These are phyloP conservation scores for Rhodomyrtus psidioides DNA, from an alignment of 441 rosid genomes.

Conservation along the genomic window DNA sequence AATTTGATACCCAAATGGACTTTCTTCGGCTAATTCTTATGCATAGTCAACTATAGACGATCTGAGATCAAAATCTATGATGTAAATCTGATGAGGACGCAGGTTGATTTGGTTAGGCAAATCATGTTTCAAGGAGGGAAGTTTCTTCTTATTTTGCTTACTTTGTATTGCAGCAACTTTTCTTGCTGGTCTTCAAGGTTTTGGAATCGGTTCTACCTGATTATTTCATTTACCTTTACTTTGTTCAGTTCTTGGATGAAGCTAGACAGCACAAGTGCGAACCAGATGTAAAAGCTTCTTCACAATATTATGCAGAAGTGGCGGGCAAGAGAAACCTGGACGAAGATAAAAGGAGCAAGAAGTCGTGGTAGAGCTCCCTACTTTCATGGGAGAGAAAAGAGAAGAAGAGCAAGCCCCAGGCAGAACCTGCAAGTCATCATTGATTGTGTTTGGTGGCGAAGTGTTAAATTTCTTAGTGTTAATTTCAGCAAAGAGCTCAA, in stretches of 20 bases:
- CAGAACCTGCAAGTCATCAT: conserved; percentile 7
- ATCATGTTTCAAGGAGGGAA: not conserved
- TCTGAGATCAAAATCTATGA: not conserved
- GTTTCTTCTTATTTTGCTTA: not conserved
- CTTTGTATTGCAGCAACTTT: not conserved
- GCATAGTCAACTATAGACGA: not conserved
- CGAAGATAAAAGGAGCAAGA: conserved; percentile 27
- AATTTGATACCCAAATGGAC: conserved; percentile 36
- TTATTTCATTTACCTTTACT: not conserved
- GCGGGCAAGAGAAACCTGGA: conserved; percentile 1
- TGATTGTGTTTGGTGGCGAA: no score
- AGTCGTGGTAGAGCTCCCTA: conserved; percentile 37
- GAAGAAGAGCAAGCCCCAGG: conserved; percentile 20
- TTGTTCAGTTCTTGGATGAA: conserved; percentile 45
- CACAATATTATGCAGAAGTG: conserved; percentile 7
- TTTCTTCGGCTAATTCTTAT: conserved; percentile 30
- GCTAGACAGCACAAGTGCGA: conserved; percentile 36
- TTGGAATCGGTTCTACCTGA: not conserved
- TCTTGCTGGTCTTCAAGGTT: not conserved
- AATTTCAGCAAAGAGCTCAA: not conserved
- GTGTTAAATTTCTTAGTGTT: no score
- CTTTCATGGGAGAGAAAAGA: conserved; percentile 46
- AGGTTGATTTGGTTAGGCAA: not conserved
- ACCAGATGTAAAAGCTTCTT: conserved; percentile 3
- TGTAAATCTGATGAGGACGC: not conserved